Conservation (phyloP, 805 yeast genomes). For the Kodamaea laetipori region DNA sequence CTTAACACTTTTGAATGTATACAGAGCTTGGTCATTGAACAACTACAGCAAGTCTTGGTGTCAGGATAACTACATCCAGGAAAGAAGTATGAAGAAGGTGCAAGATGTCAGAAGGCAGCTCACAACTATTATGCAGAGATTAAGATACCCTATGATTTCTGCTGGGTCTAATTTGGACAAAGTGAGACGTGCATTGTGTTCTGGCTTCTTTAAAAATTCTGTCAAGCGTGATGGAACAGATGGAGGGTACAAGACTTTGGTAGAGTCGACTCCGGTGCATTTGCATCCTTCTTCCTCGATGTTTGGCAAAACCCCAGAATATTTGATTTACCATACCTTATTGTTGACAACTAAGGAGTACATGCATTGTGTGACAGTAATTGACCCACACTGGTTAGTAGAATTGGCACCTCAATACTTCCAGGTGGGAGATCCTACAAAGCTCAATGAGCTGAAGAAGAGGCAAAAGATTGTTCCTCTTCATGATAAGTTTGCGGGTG, state of each 20-base stretch:
- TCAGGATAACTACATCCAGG: slow-evolving; percentile 76
- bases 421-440: slow-evolving; percentile 56
- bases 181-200: slow-evolving; percentile 61
- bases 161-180: slow-evolving; percentile 59
- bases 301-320: slow-evolving; percentile 64
- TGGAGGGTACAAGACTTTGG: slow-evolving; percentile 56
- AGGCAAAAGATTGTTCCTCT: slow-evolving; percentile 74
- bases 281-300: slow-evolving; percentile 87
- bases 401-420: slow-evolving; percentile 74
- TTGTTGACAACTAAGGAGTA: slow-evolving; percentile 85
- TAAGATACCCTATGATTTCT: slow-evolving; percentile 45
- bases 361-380: slow-evolving; percentile 84
- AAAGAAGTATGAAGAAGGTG: slow-evolving; percentile 73
- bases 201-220: slow-evolving; percentile 69
- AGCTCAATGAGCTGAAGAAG: slow-evolving; percentile 52
- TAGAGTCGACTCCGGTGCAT: slow-evolving; percentile 71
- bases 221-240: slow-evolving; percentile 63
- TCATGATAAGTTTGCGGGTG: slow-evolving; percentile 60
- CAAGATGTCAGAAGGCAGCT: slow-evolving; percentile 80
- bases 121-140: slow-evolving; percentile 52
- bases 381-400: slow-evolving; percentile 79
- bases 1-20: slow-evolving; percentile 78
- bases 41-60: slow-evolving; percentile 74
- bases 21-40: slow-evolving; percentile 65
- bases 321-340: slow-evolving; percentile 79